phyloP scores from a whole-genome alignment of 305 asterid genomes.

The Solanum aculeatissimum region DNA sequence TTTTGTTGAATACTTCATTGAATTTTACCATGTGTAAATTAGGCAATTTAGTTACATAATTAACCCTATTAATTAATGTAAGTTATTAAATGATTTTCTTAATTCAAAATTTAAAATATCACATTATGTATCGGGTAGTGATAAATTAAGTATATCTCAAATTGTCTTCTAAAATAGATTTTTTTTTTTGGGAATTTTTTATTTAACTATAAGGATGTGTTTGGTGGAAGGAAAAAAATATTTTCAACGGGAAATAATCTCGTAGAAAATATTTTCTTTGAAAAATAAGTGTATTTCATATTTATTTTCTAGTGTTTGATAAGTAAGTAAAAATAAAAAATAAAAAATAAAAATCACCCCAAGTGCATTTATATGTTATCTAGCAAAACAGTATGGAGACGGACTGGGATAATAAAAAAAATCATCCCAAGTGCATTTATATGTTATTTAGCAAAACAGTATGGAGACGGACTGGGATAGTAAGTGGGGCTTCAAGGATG shows the following conservation, averaged over 20 bases:
- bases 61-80: neutral
- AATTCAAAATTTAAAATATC: neutral
- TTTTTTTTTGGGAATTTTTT: neutral
- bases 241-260: neutral
- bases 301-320: neutral
- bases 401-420: neutral
- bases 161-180: neutral
- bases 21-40: neutral
- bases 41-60: neutral
- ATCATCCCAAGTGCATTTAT: neutral
- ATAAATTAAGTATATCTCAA: neutral
- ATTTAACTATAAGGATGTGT: neutral
- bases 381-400: neutral
- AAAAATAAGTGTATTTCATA: neutral
- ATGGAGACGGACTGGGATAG: neutral
- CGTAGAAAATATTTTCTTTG: neutral
- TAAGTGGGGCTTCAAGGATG: neutral
- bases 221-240: neutral
- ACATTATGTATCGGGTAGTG: neutral
- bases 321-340: neutral
- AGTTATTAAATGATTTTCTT: neutral
- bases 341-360: too few relatives aligned
- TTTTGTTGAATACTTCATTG: neutral
- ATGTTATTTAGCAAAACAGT: neutral
- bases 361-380: neutral